A percentile compares a stretch with the other conserved stretches of the same genome.
Conservation (phyloP, 345 rosid species). For the Conringia planisiliqua region DNA sequence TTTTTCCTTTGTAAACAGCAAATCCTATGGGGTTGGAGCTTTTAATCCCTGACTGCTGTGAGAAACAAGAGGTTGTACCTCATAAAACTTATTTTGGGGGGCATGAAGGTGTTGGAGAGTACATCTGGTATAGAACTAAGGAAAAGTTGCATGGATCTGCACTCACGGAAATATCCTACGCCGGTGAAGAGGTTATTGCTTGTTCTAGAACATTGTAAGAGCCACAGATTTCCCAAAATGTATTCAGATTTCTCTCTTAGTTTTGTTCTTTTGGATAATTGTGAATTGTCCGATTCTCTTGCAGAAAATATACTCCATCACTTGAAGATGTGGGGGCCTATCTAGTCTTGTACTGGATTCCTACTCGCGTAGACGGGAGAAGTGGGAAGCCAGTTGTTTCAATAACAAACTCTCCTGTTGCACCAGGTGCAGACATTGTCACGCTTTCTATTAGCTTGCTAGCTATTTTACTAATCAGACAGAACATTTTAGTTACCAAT, state of each 20-base stretch:
- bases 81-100: slow-evolving; percentile 87
- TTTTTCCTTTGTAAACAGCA: slow-evolving; percentile 45
- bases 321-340: slow-evolving; percentile 82
- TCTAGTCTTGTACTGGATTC: slow-evolving; percentile 79
- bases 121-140: slow-evolving; percentile 74
- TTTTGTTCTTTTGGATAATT: slow-evolving; percentile 9
- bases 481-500: background rate
- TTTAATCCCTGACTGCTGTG: slow-evolving; percentile 63
- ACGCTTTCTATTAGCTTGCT: background rate
- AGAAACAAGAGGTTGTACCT: slow-evolving; percentile 68
- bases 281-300: slow-evolving; percentile 14
- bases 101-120: slow-evolving; percentile 78
- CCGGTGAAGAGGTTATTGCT: slow-evolving; percentile 46
- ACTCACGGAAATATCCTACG: slow-evolving; percentile 49
- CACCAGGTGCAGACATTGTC: slow-evolving; percentile 54
- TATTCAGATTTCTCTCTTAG: slow-evolving; percentile 2
- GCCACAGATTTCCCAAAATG: slow-evolving; percentile 12
- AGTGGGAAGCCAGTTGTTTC: slow-evolving; percentile 77
- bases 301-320: slow-evolving; percentile 78
- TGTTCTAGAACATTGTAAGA: slow-evolving; percentile 73
- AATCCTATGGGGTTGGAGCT: slow-evolving; percentile 91
- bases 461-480: background rate
- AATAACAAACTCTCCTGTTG: slow-evolving; percentile 64
- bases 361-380: slow-evolving; percentile 82
- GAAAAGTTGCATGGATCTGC: slow-evolving; percentile 57